phyloP scores from a whole-genome alignment of 2,329 filamentous ascomycete species.

The Fusarium hainanense region DNA sequence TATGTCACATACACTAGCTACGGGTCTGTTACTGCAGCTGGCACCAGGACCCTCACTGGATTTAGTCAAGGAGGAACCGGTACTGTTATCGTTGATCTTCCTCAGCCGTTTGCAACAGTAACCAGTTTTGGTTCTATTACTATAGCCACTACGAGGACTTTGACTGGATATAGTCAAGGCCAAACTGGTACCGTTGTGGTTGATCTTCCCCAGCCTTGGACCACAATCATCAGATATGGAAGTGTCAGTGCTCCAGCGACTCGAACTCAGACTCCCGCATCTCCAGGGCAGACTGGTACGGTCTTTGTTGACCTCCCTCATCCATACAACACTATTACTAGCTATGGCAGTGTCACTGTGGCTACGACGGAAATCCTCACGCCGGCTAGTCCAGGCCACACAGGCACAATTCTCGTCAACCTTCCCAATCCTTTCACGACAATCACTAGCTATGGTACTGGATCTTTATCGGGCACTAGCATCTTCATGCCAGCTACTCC shows the following conservation, averaged over 20 bases:
- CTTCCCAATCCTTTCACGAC: slow-evolving; percentile 12
- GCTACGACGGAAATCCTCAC: background rate
- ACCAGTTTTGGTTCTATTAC: background rate
- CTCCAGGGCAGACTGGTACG: background rate
- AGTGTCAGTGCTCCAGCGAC: background rate
- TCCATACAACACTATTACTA: background rate
- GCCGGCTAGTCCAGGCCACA: background rate
- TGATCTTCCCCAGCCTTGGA: slow-evolving; percentile 9
- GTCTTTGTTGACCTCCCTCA: slow-evolving; percentile 4
- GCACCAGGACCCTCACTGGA: background rate
- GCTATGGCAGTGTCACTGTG: background rate
- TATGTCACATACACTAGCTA: background rate
- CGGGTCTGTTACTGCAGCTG: background rate
- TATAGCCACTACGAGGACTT: background rate
- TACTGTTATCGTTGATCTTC: background rate
- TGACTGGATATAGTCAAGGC: background rate
- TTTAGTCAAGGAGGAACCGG: background rate
- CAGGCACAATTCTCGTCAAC: slow-evolving; percentile 5
- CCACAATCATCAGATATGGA: background rate
- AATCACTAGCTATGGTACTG: background rate
- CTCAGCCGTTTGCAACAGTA: background rate
- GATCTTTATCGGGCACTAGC: background rate
- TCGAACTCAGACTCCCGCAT: background rate
- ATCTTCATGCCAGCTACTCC: background rate
- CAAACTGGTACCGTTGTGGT: background rate